These are phyloP conservation scores for Trichoderma guizhouense DNA, from an alignment of 2,329 filamentous ascomycete genomes.

Conservation along the genomic window DNA sequence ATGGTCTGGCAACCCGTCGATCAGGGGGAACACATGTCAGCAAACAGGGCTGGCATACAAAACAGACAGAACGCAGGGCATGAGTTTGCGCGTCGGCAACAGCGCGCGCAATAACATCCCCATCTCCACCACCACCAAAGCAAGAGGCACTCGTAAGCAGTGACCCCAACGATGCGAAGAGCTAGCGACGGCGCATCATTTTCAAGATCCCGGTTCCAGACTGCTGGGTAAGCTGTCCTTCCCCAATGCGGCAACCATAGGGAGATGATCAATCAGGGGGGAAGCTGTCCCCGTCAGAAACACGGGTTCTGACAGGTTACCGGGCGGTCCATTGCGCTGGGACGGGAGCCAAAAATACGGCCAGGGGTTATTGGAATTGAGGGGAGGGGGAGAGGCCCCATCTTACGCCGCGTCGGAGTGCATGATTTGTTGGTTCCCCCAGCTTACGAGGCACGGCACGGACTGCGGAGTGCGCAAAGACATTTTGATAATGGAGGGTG, in stretches of 20 bases:
- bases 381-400: background rate
- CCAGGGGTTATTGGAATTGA: background rate
- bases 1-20: background rate
- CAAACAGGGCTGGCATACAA: background rate
- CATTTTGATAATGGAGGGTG: background rate
- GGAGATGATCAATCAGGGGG: background rate
- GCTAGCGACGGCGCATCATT: background rate
- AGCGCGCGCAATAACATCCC: background rate
- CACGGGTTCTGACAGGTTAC: background rate
- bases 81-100: background rate
- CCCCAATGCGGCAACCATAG: background rate
- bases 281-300: background rate
- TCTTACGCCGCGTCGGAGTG: background rate
- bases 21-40: background rate
- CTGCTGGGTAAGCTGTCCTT: background rate
- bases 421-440: background rate
- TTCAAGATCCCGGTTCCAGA: background rate
- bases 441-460: background rate
- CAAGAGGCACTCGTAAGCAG: background rate
- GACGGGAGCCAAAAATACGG: slow-evolving; percentile 3
- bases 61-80: background rate
- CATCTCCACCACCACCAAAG: background rate
- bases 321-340: slow-evolving; percentile 17
- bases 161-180: background rate
- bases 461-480: background rate